phyloP scores from a whole-genome alignment of 805 yeast genomes.

The Candida incommunis region DNA sequence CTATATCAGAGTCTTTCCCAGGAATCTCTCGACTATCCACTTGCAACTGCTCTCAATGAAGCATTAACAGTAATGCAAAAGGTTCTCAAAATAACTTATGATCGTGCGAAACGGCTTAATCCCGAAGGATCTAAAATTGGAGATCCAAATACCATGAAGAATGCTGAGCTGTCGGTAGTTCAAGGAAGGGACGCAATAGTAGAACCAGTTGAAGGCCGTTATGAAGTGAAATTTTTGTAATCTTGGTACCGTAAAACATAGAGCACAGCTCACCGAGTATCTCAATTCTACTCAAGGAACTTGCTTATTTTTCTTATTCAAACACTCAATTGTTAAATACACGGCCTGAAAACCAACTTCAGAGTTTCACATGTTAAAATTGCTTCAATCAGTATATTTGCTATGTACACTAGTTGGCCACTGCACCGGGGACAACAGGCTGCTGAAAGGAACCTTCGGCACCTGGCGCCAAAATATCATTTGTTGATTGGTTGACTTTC shows the following conservation, averaged over 20 bases:
- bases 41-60: conserved; percentile 24
- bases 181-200: conserved; percentile 32
- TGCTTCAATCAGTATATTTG: no score
- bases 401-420: conserved; percentile 1
- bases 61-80: conserved; percentile 30
- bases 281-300: no score
- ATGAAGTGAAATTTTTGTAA: neutral
- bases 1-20: conserved; percentile 21
- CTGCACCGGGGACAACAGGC: neutral
- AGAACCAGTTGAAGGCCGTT: neutral
- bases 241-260: no score
- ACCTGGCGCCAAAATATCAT: neutral
- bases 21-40: conserved; percentile 13
- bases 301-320: no score
- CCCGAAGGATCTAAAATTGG: conserved; percentile 20
- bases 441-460: conserved; percentile 1
- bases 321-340: no score
- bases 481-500: neutral
- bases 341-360: no score
- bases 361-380: no score
- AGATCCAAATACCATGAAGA: conserved; percentile 42
- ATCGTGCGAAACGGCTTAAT: conserved; percentile 5
- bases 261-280: no score
- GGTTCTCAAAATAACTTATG: conserved; percentile 24
- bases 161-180: conserved; percentile 57